Evolutionary conservation across 208 protist species (phyloP), one percentile per base, ranked within the genome.

Genomic region (Wallacemonas sp.): DNA sequence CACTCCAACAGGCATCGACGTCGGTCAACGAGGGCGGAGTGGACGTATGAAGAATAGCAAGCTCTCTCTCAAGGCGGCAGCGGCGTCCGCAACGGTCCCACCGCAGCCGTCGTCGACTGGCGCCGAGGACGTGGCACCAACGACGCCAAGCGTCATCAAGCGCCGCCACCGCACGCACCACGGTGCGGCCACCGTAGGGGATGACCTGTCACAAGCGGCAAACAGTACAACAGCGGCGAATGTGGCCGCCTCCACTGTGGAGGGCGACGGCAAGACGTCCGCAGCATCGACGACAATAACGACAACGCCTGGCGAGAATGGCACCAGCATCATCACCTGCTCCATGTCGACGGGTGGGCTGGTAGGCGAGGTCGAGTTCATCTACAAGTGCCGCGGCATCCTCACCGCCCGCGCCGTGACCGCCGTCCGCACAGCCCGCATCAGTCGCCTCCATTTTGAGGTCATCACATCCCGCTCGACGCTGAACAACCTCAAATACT

Each of bases 361-460:
- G 55, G 72, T 92, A 16, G 76, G 80, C 33, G 82, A 89, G 72
- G 52, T 72, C 1, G 82, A 92, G 73, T 81, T 82, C 26, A 58
- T 88, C 33, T 88, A 86, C 61, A 72, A 74, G 61, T 83, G 69
- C 68, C 68, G 74, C 32, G 76, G 73, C 14, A 63, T 92, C 23
- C 73, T 89, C 38, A 78, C 67, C 16, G 80, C 72, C 0, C 29
- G 17, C 2, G 78, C 80, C 14, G 68, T 57, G n/a, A 74, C 81
- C 21, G 27, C 68, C 6, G 63, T 88, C 58, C 77, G 79, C 70
- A 81, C 74, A 16, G 86, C 80, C 11, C 72, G 80, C 38, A 78
- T 92, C 63, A 85, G 70, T 49, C 79, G 82, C 12, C 71, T 89
- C 34, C 76, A 92, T 39, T 80, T 92, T 39, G 80, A 92, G 61